Conservation (phyloP, 106 monocot genomes). For the Vanilla planifolia region DNA sequence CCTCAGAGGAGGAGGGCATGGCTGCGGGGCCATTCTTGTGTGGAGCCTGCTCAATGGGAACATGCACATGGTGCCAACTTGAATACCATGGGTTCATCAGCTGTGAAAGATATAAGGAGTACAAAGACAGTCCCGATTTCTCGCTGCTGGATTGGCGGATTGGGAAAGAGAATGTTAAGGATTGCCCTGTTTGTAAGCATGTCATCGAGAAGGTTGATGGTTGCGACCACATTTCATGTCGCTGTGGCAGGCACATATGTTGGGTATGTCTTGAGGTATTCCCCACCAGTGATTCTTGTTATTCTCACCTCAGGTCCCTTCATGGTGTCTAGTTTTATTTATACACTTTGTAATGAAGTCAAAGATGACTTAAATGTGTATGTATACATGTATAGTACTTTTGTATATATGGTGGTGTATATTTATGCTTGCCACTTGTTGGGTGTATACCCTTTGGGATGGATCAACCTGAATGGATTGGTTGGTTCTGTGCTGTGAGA, state of each 20-base stretch:
- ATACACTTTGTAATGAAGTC: too few species aligned
- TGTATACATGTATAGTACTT: constrained; percentile 2
- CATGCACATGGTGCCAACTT: constrained; percentile 74
- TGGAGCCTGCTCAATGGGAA: constrained; percentile 65
- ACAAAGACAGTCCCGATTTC: constrained; percentile 66
- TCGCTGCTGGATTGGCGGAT: constrained; percentile 62
- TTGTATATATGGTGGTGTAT: background rate
- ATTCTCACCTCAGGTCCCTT: constrained; percentile 52
- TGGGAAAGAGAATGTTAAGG: constrained; percentile 76
- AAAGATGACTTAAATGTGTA: background rate
- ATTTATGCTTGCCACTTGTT: too few species aligned
- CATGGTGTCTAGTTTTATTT: constrained; percentile 8
- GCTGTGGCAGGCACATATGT: constrained; percentile 75
- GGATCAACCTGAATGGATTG: too few species aligned
- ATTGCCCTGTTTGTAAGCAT: constrained; percentile 57
- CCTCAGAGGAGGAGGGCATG: background rate
- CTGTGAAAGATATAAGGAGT: constrained; percentile 71
- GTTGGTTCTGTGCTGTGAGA: too few species aligned
- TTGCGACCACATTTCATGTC: constrained; percentile 80
- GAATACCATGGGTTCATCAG: constrained; percentile 80
- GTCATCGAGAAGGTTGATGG: constrained; percentile 87
- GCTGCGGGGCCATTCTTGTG: constrained; percentile 42
- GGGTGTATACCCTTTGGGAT: too few species aligned
- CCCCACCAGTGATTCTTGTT: constrained; percentile 46
- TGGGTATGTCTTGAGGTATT: constrained; percentile 68